Percentiles rank a stretch among this genome's conserved stretches.
phyloP scores from a whole-genome alignment of 1,284 basidiomycete species.

The Heliocybe sulcata region DNA sequence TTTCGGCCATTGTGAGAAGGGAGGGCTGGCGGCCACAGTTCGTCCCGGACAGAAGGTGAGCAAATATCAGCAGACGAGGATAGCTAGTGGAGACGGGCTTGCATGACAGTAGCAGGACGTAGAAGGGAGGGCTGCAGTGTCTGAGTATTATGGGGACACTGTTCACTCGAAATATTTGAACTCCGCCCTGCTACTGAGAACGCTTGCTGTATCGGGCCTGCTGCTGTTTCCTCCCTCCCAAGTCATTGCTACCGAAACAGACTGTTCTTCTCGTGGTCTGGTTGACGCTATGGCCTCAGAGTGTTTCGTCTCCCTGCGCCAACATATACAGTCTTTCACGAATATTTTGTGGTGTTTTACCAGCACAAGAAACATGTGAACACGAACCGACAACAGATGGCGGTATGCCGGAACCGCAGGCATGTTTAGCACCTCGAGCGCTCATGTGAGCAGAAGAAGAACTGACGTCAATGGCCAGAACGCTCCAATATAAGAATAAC shows the following conservation, averaged over 20 bases:
- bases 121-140: too few relatives aligned
- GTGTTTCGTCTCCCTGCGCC: too few relatives aligned
- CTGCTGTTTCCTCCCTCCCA: background rate
- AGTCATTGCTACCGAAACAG: background rate
- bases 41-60: background rate
- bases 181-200: background rate
- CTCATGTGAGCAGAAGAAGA: background rate
- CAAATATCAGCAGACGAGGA: too few relatives aligned
- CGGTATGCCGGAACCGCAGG: too few relatives aligned
- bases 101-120: background rate
- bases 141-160: too few relatives aligned
- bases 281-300: too few relatives aligned
- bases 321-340: too few relatives aligned
- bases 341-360: too few relatives aligned
- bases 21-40: background rate
- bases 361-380: too few relatives aligned
- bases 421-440: too few relatives aligned
- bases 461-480: background rate
- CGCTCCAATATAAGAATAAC: background rate
- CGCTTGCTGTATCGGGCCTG: background rate
- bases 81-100: background rate
- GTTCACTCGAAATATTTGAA: background rate
- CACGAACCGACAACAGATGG: too few relatives aligned
- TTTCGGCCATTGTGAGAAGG: background rate
- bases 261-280: too few relatives aligned